phyloP scores from a whole-genome alignment of 1,284 basidiomycete genomes.

The Veloboletus limbatus region DNA sequence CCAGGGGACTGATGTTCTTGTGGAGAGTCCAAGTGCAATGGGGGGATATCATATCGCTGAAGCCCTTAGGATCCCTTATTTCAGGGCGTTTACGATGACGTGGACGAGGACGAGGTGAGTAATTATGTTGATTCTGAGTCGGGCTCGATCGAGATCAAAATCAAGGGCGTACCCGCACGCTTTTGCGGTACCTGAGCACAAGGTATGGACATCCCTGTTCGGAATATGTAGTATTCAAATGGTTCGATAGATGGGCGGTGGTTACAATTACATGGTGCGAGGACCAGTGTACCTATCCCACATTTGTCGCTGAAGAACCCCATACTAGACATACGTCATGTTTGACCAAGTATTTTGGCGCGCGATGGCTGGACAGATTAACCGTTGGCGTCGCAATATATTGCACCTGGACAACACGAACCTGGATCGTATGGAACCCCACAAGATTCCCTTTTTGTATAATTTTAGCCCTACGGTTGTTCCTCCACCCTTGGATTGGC shows the following conservation, averaged over 20 bases:
- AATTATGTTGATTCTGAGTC: neutral
- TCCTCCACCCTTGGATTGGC: constrained; percentile 93
- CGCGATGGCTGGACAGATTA: constrained; percentile 90
- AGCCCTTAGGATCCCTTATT: constrained; percentile 90
- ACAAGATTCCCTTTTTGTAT: constrained; percentile 97
- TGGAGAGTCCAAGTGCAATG: constrained; percentile 97
- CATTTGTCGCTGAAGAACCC: constrained; percentile 3
- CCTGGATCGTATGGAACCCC: constrained; percentile 91
- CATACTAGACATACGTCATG: constrained; percentile 74
- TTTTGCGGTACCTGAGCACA: constrained; percentile 92
- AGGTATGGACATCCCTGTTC: constrained; percentile 43
- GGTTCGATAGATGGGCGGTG: constrained; percentile 76
- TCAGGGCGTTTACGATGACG: constrained; percentile 87
- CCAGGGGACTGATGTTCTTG: constrained; percentile 87
- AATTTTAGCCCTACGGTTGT: constrained; percentile 92
- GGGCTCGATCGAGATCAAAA: constrained; percentile 8
- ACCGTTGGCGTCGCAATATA: constrained; percentile 84
- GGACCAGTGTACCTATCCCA: neutral
- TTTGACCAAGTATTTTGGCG: constrained; percentile 99
- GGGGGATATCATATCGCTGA: constrained; percentile 99
- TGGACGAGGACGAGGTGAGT: constrained; percentile 71
- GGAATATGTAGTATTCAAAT: constrained; percentile 17
- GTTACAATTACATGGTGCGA: constrained; percentile 95
- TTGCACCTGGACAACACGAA: constrained; percentile 80
- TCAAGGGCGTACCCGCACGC: constrained; percentile 92